Evolutionary conservation across 2,329 filamentous ascomycete species (phyloP), one percentile per base, ranked within the genome.

Genomic region (Aspergillus uvarum): DNA sequence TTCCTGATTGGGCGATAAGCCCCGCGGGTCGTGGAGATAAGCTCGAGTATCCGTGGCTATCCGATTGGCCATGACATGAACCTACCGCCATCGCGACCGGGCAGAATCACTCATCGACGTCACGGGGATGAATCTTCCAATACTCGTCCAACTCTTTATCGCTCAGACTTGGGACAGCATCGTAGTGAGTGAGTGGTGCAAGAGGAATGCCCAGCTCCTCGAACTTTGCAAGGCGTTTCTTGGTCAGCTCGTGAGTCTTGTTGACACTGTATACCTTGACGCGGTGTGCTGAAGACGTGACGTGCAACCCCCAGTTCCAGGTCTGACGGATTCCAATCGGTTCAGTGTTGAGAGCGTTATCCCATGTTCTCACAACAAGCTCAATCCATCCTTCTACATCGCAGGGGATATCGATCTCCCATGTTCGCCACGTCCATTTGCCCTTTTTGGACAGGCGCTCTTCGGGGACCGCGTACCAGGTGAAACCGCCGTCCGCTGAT

Each of bases 331-430:
- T 80, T 61, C 79, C 78, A 0, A 81, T 77, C 0, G 85, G 85
- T 65, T 88, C 85, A 0, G 85, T 87, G 61, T 88, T 87, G 35
- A 87, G 70, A 0, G 81, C 76, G 59, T 88, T 87, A 65, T 88
- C 85, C 85, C 85, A 87, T 66, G 82, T 86, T 4, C 86, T 77
- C 31, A 80, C 80, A 0, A 83, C 80, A 38, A 88, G 74, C 69
- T 88, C 85, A 21, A 85, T 69, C 85, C 85, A 87, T 0, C 85
- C 85, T 63, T 87, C 85, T 0, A 80, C 81, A 51, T 87, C 85
- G 59, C 85, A 84, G 0, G 88, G 87, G 0, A 90, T 67, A 1
- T 87, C 83, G 1, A 82, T 80, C 58, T 84, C 77, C 88, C 88
- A 91, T 0, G 80, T 81, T 12, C 88, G 76, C 88, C 88, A 91